These are phyloP conservation scores for Phytophthora cajani DNA, from an alignment of 352 stramenopile genomes.

Conservation along the genomic window DNA sequence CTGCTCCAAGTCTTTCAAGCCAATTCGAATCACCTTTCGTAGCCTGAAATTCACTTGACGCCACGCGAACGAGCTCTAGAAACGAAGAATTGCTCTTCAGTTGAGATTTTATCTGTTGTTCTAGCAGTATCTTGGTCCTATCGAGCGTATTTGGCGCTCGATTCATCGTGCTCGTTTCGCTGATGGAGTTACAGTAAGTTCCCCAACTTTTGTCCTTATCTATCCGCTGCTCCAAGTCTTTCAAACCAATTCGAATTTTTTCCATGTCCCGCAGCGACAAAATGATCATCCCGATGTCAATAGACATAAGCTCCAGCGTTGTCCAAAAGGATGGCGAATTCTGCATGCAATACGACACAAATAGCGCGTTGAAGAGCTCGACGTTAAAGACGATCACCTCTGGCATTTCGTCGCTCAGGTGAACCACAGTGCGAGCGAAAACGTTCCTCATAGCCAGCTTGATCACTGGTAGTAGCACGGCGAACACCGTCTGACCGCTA, in stretches of 20 bases:
- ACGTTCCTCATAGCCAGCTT: constrained; percentile 7
- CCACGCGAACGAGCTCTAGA: not conserved
- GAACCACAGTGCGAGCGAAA: constrained; percentile 5
- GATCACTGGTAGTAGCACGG: not conserved
- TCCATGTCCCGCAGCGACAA: constrained; percentile 4
- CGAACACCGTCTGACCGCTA: not conserved
- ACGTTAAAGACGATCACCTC: constrained; percentile 5
- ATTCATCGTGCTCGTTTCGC: not conserved
- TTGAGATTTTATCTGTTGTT: not conserved
- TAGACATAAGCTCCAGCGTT: constrained; percentile 9
- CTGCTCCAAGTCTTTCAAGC: constrained; percentile 1
- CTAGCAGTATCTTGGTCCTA: not conserved
- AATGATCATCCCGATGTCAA: constrained; percentile 3
- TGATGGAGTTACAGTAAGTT: not conserved
- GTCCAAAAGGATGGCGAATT: constrained; percentile 15
- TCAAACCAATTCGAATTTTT: not conserved
- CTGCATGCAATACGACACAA: constrained; percentile 13
- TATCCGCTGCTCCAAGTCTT: constrained; percentile 2
- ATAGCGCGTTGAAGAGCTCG: constrained; percentile 9
- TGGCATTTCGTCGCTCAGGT: constrained; percentile 10
- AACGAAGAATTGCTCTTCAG: not conserved
- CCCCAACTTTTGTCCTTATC: not conserved
- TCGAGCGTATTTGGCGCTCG: not conserved
- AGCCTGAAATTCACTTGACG: not conserved
- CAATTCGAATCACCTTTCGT: not conserved